Base-by-base conservation (phyloP, 495 filamentous ascomycete genomes). In the Penicillium angulare region DNA sequence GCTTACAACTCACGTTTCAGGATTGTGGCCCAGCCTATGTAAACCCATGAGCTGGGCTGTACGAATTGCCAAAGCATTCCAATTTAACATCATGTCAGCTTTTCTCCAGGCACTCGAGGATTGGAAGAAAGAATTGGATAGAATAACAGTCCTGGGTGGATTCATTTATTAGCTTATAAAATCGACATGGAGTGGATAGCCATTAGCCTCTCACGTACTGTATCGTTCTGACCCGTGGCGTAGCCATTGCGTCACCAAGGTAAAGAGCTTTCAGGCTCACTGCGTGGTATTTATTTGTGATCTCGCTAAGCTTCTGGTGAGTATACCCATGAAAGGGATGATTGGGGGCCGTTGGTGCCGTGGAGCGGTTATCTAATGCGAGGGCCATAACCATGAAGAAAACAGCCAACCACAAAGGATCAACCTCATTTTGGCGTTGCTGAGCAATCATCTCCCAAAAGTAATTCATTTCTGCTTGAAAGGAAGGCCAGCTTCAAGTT, bases 381-480 rank as follows among this genome's bases (percentile, higher is more conserved):
- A 41, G 38, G 0, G 38, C 38, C 38, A 41, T 41, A 4, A 41
- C 38, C 38, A 41, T 41, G 12, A 23, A 41, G 21, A 41, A 41
- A 5, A 41, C 21, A 41, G 38, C 20, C 20, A 41, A n/a, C 38
- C 38, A 41, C 22, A 41, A 15, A 15, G 38, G 38, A 15, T 41
- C 38, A 23, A 41, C 20, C 2, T 41, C 38, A 23, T 17, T 26
- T 15, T 41, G 38, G 3, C 38, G 38, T 24, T 41, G 38, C 10
- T 41, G 38, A 3, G 21, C 10, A 18, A 41, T 41, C 13, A 24
- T 41, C 38, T 41, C 38, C 38, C 38, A 41, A n/a, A 41, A 41
- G 38, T 41, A 41, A 41, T 41, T 41, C 20, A 41, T 22, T 12
- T 41, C 38, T 24, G 38, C 38, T n/a, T 41, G 38, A 15, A 41